Percentiles rank a stretch among this genome's conserved stretches.
Conservation (phyloP, 257 asterid genomes). For the Knoxia roxburghii region DNA sequence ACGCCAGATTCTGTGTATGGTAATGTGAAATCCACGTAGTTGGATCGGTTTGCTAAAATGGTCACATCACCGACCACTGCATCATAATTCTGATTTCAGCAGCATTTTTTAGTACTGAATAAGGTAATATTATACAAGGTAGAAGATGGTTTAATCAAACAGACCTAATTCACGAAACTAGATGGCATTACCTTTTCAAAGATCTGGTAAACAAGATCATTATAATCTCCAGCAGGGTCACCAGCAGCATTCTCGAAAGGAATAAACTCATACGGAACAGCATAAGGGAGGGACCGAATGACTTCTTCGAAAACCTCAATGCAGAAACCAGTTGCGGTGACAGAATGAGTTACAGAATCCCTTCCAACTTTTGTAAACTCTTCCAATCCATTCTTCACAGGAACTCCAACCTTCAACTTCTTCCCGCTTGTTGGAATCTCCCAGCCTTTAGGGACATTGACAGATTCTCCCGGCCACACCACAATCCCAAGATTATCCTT, state of each 20-base stretch:
- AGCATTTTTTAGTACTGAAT: background rate
- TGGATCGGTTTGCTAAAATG: conserved; percentile 27
- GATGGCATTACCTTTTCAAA: conserved; percentile 23
- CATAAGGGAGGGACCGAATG: conserved; percentile 30
- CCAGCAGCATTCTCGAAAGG: conserved; percentile 13
- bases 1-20: conserved; percentile 39
- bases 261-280: conserved; percentile 24
- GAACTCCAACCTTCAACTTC: conserved; percentile 34
- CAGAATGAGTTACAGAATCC: conserved; percentile 23
- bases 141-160: too few species aligned
- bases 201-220: conserved; percentile 30
- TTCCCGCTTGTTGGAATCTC: conserved; percentile 29
- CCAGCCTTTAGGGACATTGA: conserved; percentile 46
- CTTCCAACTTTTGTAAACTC: conserved; percentile 32
- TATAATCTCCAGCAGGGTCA: conserved; percentile 19
- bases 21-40: conserved; percentile 33
- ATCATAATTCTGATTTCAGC: conserved; percentile 14
- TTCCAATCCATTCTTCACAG: conserved; percentile 25
- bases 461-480: conserved; percentile 42
- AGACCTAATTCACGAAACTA: background rate
- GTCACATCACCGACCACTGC: conserved; percentile 37
- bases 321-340: conserved; percentile 36
- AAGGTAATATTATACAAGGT: too few species aligned
- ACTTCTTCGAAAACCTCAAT: conserved; percentile 38
- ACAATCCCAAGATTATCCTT: conserved; percentile 28